A percentile compares a stretch with the other conserved stretches of the same genome.
Conservation (phyloP, 2,329 filamentous ascomycete genomes). For the Aspergillus awamori region DNA sequence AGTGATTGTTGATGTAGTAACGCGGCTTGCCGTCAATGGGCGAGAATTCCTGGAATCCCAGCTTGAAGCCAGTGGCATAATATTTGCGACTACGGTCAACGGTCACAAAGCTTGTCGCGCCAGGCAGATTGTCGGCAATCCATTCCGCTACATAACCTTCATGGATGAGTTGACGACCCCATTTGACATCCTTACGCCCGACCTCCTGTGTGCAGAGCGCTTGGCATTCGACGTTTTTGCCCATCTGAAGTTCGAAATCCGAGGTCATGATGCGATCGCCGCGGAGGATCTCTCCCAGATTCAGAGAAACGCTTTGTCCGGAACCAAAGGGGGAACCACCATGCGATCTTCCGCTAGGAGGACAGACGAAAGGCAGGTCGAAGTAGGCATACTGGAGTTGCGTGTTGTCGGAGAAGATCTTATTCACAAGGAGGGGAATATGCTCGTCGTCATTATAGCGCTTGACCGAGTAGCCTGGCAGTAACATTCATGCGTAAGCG, state of each 20-base stretch:
- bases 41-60: conserved; percentile 73
- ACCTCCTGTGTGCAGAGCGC: conserved; percentile 72
- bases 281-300: conserved; percentile 83
- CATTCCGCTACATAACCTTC: conserved; percentile 87
- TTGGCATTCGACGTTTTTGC: conserved; percentile 71
- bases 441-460: conserved; percentile 75
- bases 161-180: conserved; percentile 71
- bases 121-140: conserved; percentile 90
- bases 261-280: conserved; percentile 84
- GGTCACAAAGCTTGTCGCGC: conserved; percentile 84
- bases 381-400: conserved; percentile 91
- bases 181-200: conserved; percentile 64
- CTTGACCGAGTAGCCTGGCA: conserved; percentile 76
- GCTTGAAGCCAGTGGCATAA: conserved; percentile 86
- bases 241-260: conserved; percentile 79
- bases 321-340: conserved; percentile 70
- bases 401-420: conserved; percentile 86
- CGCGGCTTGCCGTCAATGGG: conserved; percentile 61
- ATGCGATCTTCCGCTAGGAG: conserved; percentile 69
- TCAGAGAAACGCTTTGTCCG: conserved; percentile 77
- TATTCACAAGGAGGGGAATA: conserved; percentile 87
- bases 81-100: conserved; percentile 84
- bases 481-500: neutral
- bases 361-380: conserved; percentile 84
- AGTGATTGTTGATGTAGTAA: conserved; percentile 84